phyloP scores from a whole-genome alignment of 345 rosid species.

The Crucihimalaya himalaica region DNA sequence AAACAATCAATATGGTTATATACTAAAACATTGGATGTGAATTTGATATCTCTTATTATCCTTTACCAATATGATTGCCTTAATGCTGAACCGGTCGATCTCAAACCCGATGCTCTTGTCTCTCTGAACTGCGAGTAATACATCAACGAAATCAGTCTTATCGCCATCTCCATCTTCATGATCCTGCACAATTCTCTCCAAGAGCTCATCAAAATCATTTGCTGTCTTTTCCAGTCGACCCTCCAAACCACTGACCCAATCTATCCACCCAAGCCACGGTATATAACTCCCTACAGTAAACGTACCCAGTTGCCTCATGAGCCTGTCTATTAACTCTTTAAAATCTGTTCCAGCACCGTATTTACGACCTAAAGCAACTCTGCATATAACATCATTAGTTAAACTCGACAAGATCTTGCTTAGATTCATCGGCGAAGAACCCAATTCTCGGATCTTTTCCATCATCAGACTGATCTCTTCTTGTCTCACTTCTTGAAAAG shows the following conservation, averaged over 20 bases:
- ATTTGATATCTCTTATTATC: not conserved
- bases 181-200: conserved; percentile 38
- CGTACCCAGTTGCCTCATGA: conserved; percentile 42
- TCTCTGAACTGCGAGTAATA: conserved; percentile 39
- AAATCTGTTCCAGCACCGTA: conserved; percentile 50
- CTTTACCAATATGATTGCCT: conserved; percentile 52
- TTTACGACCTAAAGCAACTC: conserved; percentile 62
- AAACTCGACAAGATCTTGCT: conserved; percentile 36
- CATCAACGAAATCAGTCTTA: conserved; percentile 31
- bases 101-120: conserved; percentile 37
- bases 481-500: conserved; percentile 44
- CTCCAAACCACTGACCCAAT: conserved; percentile 33
- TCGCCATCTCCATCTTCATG: conserved; percentile 19
- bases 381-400: conserved; percentile 53
- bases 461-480: conserved; percentile 49
- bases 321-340: conserved; percentile 37
- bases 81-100: conserved; percentile 38
- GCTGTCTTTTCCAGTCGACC: conserved; percentile 29
- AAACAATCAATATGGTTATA: not conserved
- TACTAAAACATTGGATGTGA: not conserved
- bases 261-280: conserved; percentile 59
- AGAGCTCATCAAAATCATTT: conserved; percentile 38
- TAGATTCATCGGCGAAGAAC: conserved; percentile 40
- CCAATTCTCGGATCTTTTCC: conserved; percentile 34
- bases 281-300: conserved; percentile 50